Percentiles rank a stretch among this genome's conserved stretches.
Conservation (phyloP, 1,139 yeast genomes). For the Sporopachydermia cereana region DNA sequence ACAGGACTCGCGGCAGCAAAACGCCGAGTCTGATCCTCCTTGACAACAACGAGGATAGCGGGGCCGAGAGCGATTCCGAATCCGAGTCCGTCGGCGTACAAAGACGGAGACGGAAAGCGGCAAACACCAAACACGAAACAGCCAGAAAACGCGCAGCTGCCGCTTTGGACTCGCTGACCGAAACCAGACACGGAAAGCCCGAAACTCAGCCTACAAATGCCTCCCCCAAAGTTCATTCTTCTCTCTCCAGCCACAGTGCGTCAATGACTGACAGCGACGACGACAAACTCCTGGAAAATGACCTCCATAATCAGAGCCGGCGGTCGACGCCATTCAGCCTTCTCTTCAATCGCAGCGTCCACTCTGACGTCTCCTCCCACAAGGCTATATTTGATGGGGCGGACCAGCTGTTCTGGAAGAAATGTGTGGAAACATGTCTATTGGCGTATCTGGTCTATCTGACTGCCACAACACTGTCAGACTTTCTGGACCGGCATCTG, state of each 20-base stretch:
- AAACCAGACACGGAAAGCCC: background rate
- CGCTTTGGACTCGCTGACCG: background rate
- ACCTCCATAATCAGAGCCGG: too few relatives aligned
- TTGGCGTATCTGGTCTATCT: background rate
- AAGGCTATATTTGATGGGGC: background rate
- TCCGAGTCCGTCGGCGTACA: background rate
- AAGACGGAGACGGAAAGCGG: constrained; percentile 1
- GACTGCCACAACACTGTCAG: background rate
- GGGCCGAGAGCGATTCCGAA: constrained; percentile 2
- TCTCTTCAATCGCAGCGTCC: background rate
- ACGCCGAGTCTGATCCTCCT: too few relatives aligned
- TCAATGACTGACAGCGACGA: background rate
- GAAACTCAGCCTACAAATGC: background rate
- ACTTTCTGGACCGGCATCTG: background rate
- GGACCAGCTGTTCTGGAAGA: constrained; percentile 1
- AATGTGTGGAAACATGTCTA: background rate
- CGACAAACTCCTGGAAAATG: too few relatives aligned
- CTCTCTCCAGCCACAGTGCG: background rate
- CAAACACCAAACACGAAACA: too few relatives aligned
- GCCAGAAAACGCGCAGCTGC: too few relatives aligned
- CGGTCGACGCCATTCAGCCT: background rate
- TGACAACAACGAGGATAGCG: background rate
- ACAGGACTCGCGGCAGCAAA: too few relatives aligned
- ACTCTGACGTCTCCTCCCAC: background rate
- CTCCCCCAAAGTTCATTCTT: background rate